These are phyloP conservation scores for Eucalyptus victrix DNA, from an alignment of 345 rosid genomes.

Conservation along the genomic window DNA sequence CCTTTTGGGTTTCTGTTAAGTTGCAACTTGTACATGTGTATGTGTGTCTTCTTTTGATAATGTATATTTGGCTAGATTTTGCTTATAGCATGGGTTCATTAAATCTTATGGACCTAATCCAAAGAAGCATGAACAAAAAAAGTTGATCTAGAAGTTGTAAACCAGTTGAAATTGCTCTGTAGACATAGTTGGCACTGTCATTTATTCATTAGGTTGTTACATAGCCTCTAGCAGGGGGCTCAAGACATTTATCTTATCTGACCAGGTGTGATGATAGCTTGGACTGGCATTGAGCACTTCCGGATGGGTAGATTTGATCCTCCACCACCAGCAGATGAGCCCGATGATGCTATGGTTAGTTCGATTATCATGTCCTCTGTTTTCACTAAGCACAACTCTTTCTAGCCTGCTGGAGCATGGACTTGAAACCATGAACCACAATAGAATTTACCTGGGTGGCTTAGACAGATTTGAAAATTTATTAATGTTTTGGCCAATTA, in stretches of 20 bases:
- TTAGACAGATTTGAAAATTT: neutral
- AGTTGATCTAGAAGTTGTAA: neutral
- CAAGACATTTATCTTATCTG: neutral
- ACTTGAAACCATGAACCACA: neutral
- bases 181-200: neutral
- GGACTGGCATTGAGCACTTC: slow-evolving; percentile 97
- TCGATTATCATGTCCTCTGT: neutral
- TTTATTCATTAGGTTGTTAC: neutral
- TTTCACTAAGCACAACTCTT: neutral
- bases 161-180: neutral
- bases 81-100: neutral
- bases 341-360: slow-evolving; percentile 63
- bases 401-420: neutral
- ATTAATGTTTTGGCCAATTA: neutral
- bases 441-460: neutral
- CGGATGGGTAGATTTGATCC: slow-evolving; percentile 86
- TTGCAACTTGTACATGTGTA: neutral
- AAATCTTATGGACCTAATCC: neutral
- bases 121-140: neutral
- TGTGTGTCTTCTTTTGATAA: neutral
- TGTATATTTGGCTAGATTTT: neutral
- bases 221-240: neutral
- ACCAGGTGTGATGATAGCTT: slow-evolving; percentile 92
- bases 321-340: slow-evolving; percentile 69
- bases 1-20: neutral